Base-by-base conservation (phyloP, 257 asterid species). In the Solanum pimpinellifolium region DNA sequence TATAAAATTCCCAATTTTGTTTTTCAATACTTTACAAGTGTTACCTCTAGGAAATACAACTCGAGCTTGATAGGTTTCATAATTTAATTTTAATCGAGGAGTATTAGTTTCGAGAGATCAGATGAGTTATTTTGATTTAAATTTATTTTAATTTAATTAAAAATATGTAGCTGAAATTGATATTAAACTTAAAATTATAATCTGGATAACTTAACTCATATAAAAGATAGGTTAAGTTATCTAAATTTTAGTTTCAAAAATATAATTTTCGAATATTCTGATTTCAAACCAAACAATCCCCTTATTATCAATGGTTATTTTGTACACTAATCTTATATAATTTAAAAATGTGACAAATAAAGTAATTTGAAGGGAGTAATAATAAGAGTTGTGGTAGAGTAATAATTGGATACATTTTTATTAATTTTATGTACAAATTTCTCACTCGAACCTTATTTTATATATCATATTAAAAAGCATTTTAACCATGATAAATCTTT, bases 371-470 rank as follows among this genome's bases (percentile, higher is more conserved):
- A 18, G n/a, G n/a, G 9, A 56, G 11, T 18, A 56, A 56, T 56
- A 56, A 56, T 7, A 18, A 56, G n/a, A 18, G 11, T 56, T 18
- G 62, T 52, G 62, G 3, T 6, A 18, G 62, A 18, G n/a, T 52
- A 9, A 56, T 56, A 23, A 56, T 18, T 1, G 9, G 7, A n/a
- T 56, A 56, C 11, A 2, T 1, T 56, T 56, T 56, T 4, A 56
- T 18, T 56, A 18, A 56, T 18, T 56, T 56, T 56, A 56, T 2
- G n/a, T 56, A 56, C 20, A 56, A 2, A 7, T 56, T 18, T 56
- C 0, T 0, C n/a, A 0, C n/a, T 56, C 4, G 1, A 56, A 0
- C 11, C 4, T 7, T 56, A 56, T 56, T 18, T 2, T 15, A 49
- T 56, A 2, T 6, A 18, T 52, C 6, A 52, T 56, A n/a, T 56